Percentiles rank a stretch among this genome's conserved stretches.
Evolutionary conservation across 768 basidiomycete species (phyloP).

Genomic region (Tulasnella sp.): DNA sequence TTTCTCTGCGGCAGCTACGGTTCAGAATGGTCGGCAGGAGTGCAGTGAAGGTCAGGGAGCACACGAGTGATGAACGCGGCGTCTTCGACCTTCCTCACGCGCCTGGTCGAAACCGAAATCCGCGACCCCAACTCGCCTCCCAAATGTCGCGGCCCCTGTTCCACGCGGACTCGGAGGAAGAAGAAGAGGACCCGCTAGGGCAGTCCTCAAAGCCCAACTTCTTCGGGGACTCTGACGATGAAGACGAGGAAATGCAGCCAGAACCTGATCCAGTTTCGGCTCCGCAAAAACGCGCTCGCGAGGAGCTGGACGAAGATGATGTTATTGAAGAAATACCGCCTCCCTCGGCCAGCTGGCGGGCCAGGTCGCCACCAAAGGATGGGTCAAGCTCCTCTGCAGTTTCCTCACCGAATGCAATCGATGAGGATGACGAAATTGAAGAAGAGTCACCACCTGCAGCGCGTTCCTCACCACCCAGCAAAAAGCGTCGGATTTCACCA

Average conservation of each 20-base stretch:
- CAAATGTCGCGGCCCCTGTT: conserved; percentile 17
- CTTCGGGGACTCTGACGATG: conserved; percentile 15
- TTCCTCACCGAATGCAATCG: background rate
- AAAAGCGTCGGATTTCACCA: conserved; percentile 13
- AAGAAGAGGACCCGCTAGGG: background rate
- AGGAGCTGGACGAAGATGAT: conserved; percentile 16
- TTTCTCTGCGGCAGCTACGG: background rate
- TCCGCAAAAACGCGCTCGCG: conserved; percentile 7
- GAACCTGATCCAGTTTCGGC: background rate
- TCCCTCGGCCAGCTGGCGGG: background rate
- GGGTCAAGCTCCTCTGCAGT: conserved; percentile 2
- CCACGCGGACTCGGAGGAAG: conserved; percentile 22
- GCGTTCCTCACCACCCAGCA: conserved; percentile 7
- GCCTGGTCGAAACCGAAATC: background rate
- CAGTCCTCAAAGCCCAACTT: conserved; percentile 15
- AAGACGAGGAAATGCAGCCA: background rate
- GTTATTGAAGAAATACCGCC: background rate
- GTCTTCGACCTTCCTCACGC: conserved; percentile 3
- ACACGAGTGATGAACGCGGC: conserved; percentile 11
- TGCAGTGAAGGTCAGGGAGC: background rate
- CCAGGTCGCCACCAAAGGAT: background rate
- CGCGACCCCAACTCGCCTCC: background rate
- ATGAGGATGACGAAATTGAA: conserved; percentile 3
- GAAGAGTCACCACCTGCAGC: background rate
- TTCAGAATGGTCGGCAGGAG: background rate